Evolutionary conservation across 2,329 filamentous ascomycete genomes (phyloP).

Genomic region (Arthrobotrys pseudoclavata): DNA sequence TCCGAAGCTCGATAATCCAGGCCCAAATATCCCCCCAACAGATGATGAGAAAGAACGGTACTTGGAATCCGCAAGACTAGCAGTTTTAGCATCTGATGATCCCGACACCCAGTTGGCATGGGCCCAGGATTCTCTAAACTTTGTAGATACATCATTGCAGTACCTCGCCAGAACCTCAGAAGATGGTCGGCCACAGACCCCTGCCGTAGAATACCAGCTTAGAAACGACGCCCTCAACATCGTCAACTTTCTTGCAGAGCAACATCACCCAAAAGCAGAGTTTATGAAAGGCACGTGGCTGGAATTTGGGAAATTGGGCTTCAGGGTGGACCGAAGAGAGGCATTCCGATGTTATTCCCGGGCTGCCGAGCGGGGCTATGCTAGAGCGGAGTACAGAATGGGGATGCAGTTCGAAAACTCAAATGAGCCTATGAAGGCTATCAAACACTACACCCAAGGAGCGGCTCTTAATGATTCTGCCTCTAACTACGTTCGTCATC

Average conservation of each 20-base stretch:
- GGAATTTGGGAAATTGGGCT: slow-evolving; percentile 96
- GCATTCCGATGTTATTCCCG: slow-evolving; percentile 88
- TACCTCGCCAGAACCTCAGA: slow-evolving; percentile 78
- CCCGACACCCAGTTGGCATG: slow-evolving; percentile 96
- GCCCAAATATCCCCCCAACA: slow-evolving; percentile 89
- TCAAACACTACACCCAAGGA: slow-evolving; percentile 89
- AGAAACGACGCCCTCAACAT: slow-evolving; percentile 91
- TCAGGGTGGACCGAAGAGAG: slow-evolving; percentile 91
- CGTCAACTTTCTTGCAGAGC: slow-evolving; percentile 87
- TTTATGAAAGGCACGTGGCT: slow-evolving; percentile 97
- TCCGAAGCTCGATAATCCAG: slow-evolving; percentile 81
- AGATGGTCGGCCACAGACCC: slow-evolving; percentile 79
- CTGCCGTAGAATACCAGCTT: slow-evolving; percentile 88
- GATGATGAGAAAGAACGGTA: slow-evolving; percentile 95
- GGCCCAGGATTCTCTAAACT: slow-evolving; percentile 91
- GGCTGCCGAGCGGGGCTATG: slow-evolving; percentile 87
- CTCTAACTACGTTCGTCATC: slow-evolving; percentile 74
- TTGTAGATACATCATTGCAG: slow-evolving; percentile 86
- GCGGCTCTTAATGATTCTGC: slow-evolving; percentile 87
- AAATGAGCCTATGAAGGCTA: slow-evolving; percentile 89
- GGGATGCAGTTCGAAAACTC: slow-evolving; percentile 98
- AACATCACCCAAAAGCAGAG: slow-evolving; percentile 91
- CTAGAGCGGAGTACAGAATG: slow-evolving; percentile 93
- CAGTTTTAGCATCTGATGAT: slow-evolving; percentile 92
- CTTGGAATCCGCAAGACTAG: slow-evolving; percentile 83